Evolutionary conservation across 805 yeast species (phyloP), one percentile per base, ranked within the genome.

Genomic region (Maudiozyma barnettii): DNA sequence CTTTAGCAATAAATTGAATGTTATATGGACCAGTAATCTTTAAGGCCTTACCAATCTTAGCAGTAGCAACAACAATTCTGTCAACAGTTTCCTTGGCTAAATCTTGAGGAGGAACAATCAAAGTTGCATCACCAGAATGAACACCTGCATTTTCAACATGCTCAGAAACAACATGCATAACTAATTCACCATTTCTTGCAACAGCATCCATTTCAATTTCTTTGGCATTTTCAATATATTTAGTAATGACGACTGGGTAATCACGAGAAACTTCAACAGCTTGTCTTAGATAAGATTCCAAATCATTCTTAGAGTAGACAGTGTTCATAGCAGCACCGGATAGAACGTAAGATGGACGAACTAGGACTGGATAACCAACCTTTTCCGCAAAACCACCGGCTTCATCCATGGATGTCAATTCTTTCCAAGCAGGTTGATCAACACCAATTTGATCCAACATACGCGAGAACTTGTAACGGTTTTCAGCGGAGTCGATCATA

Each of bases 271-370:
- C 98, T 56, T 89, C 95, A 48, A 87, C 97, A 47, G 99, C 99
- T 68, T 93, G 96, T 50, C 84, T 76, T 66, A 91, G 74, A 68
- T 88, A 89, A 14, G 84, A 79, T 42, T 84, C 95, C 64, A 91
- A 75, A 64, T 91, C 98, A 57, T 83, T 93, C 61, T 78, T 76
- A 30, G 95, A 81, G 73, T 89, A 88, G 48, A 90, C 96, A 40
- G 96, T 89, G 71, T 89, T 89, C 99, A 91, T 91, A 49, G 99
- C 99, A 57, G 99, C 99, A 73, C 99, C 99, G 39, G 96, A 88
- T 53, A 91, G 74, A 37, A 91, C 99, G 64, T 91, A 91, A 21
- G 97, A 90, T 29, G 99, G 99, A 74, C 99, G 87, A 45, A 91
- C 98, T 57, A 91, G 74, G 37, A 91, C 98, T 44, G 99, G 99